Evolutionary conservation across 768 basidiomycete species (phyloP).

Genomic region (Naganishia friedmannii): DNA sequence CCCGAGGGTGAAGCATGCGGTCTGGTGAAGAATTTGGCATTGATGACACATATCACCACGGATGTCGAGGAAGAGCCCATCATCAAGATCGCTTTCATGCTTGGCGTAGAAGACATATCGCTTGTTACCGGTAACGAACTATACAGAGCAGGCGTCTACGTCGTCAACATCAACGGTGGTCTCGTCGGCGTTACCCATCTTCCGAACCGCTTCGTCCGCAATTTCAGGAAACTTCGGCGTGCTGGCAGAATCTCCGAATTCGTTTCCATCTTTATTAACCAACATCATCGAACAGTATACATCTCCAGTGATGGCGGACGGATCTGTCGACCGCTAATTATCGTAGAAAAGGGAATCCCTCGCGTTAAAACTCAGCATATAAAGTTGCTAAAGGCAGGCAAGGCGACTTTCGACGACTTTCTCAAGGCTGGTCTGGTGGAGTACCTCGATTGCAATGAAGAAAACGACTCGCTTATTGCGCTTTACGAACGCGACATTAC

Average conservation of each 20-base stretch:
- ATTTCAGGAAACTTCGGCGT: conserved; percentile 87
- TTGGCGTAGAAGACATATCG: conserved; percentile 97
- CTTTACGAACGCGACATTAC: conserved; percentile 86
- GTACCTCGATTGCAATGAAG: conserved; percentile 98
- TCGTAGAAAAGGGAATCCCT: conserved; percentile 77
- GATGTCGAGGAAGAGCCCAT: conserved; percentile 96
- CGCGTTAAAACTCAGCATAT: conserved; percentile 79
- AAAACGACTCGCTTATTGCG: conserved; percentile 95
- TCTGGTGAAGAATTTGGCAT: conserved; percentile 92
- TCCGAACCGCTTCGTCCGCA: conserved; percentile 77
- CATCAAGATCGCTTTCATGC: conserved; percentile 79
- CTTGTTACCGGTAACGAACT: conserved; percentile 92
- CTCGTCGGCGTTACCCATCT: conserved; percentile 88
- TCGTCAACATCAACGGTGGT: conserved; percentile 94
- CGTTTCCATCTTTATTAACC: conserved; percentile 86
- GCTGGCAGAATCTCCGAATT: conserved; percentile 92
- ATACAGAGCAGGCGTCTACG: conserved; percentile 84
- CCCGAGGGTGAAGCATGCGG: conserved; percentile 99
- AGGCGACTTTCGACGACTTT: conserved; percentile 88
- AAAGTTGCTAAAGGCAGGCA: conserved; percentile 72
- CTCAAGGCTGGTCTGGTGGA: conserved; percentile 87
- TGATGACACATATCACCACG: conserved; percentile 99
- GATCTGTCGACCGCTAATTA: conserved; percentile 96
- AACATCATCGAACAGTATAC: conserved; percentile 89
- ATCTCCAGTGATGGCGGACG: conserved; percentile 96